Base-by-base conservation (phyloP, 345 rosid genomes). In the Dimocarpus longan region DNA sequence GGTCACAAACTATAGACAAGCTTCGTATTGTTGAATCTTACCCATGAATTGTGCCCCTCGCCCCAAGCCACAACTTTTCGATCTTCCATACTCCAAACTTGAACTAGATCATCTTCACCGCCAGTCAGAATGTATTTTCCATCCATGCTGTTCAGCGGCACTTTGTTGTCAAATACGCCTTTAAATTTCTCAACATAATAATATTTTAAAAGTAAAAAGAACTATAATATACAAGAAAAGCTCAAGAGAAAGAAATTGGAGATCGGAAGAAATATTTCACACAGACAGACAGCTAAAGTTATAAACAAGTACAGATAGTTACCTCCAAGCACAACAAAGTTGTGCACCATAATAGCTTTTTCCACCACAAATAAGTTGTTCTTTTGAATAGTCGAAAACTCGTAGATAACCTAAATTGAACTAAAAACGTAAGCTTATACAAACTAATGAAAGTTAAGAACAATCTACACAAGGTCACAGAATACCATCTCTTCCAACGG, bases 11-110 rank as follows among this genome's bases (percentile, higher is more conserved):
- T 18, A 78, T 48, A 60, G 5, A 57, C 15, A 22, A 80, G 43
- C 59, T 43, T 52, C 37, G 59, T 8, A 74, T 32, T 22, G 37
- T 63, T 70, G 24, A 84, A 84, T 76, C 92, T 83, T 87, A 97
- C 99, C 99, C 99, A 97, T 5, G 99, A 97, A 79, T 92, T 97
- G 84, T 97, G 99, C 67, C 99, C 99, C 84, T 95, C 99, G 46
- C 99, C 99, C 98, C 98, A 95, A 3, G 98, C 99, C 76, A 97
- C 99, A 68, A 97, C 97, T 84, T 97, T 97, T 48, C 98, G 89
- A 79, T 95, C 99, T 75, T 94, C 99, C 97, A 94, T 92, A 81
- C 99, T 95, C 99, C 99, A 97, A 60, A 97, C 97, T 86, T 94
- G 98, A 86, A 97, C 98, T 80, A 97, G 83, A 85, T 97, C 99